Evolutionary conservation across 305 asterid species (phyloP), one percentile per base, ranked within the genome.

Genomic region (Fraxinus albicans): DNA sequence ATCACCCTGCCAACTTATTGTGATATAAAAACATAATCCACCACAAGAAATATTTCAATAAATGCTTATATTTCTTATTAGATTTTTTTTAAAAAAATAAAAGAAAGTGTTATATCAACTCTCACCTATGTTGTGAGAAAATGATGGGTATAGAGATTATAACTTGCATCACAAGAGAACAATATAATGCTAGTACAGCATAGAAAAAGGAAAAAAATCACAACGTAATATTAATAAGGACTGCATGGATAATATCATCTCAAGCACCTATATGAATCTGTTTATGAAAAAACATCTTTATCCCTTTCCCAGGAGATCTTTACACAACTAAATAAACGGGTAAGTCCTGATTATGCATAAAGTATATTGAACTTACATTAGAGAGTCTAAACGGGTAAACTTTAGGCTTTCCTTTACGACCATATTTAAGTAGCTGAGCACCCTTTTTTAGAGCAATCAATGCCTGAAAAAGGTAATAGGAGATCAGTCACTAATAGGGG

Each of bases 381-480:
- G 99, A 94, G 84, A 95, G 93, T 90, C 97, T 88, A 85, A 95
- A 94, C 7, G 97, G 98, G 88, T 90, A 95, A 87, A 93, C 90
- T 86, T 95, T 94, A 35, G 98, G 99, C 86, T 92, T 93, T 85
- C 99, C 99, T 86, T 95, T 94, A 76, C 98, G 98, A 79, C 99
- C 98, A 91, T 93, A 94, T 86, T 94, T 94, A 77, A 96, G 97
- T 86, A 96, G 89, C 83, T 91, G 99, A 88, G 98, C 92, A 82
- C 98, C 98, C 90, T 94, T 96, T 90, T 94, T 94, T 77, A 94
- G 91, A 90, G 95, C 95, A 86, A 91, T 88, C 90, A 96, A 85
- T 81, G 94, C 97, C 98, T 96, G 92, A 88, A 89, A 81, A 83
- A 79, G 25, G 80, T 80, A 60, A 58, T 81, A 82, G 19, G 82